Base-by-base conservation (phyloP, 768 basidiomycete genomes). In the Hypholoma sublateritium region DNA sequence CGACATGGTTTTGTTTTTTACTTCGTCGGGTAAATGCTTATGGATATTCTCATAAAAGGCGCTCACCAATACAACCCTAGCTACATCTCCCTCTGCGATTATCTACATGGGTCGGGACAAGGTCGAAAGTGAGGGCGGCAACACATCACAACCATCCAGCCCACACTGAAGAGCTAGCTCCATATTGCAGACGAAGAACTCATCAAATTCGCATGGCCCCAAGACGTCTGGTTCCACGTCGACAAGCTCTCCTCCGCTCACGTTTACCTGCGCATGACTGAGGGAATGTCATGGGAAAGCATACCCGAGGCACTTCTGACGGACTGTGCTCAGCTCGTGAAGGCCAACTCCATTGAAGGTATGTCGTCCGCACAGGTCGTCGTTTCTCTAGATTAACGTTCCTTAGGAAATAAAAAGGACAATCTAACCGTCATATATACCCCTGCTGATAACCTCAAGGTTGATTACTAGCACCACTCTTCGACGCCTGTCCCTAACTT, bases 61-160 rank as follows among this genome's bases (percentile, higher is more conserved):
- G 50, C 53, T 42, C 32, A 12, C 65, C 22, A 60, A 62, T 21
- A 58, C 28, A 21, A 13, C 14, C 1, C 1, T 60, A 92, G 90
- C 75, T 45, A 72, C 77, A 14, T 70, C 82, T 44, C 91, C 93
- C 1, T 76, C 90, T 1, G 85, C 79, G 7, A 83, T 75, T 24
- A 76, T 98, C 55, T 98, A 96, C 72, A 97, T 98, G 95, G 95
- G 96, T 25, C 86, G 85, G 69, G 96, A 99, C 81, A 98, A 99
- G 75, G 88, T 94, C 58, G 93, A 97, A 77, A 94, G 92, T 94
- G 65, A 67, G 88, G 60, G 52, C 55, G 56, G 54, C 54, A 41
- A 43, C 55, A 37, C 47, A 56, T 60, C 55, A 34, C 55, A 34
- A 54, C 41, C 51, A 52, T 56, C 53, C 49, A 43, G 51, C 53